These are phyloP conservation scores for Cladosporium velox DNA, from an alignment of 2,329 filamentous ascomycete species.

Conservation along the genomic window DNA sequence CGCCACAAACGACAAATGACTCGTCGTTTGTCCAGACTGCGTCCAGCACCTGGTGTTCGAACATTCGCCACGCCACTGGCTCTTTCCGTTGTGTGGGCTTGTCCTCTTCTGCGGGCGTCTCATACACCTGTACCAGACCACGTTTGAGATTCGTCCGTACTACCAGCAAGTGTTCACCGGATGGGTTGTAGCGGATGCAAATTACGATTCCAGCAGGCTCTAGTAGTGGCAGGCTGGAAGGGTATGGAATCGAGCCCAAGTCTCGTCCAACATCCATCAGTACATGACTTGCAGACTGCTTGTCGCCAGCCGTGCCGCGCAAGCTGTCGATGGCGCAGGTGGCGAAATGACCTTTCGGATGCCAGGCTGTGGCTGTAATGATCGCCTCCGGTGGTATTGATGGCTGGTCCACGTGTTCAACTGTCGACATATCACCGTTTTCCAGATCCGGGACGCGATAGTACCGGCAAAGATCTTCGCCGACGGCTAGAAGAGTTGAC, in stretches of 20 bases:
- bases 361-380: constrained; percentile 40
- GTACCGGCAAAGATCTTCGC: constrained; percentile 38
- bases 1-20: constrained; percentile 48
- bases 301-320: constrained; percentile 27
- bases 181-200: constrained; percentile 35
- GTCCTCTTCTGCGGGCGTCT: constrained; percentile 20
- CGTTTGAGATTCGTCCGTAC: constrained; percentile 34
- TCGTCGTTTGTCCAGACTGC: constrained; percentile 48
- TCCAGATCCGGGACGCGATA: constrained; percentile 34
- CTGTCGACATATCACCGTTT: constrained; percentile 27
- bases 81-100: constrained; percentile 30
- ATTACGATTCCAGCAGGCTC: constrained; percentile 34
- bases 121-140: constrained; percentile 37
- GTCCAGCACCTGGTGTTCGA: constrained; percentile 46
- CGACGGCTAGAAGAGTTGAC: constrained; percentile 36
- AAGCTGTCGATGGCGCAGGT: constrained; percentile 34
- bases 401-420: constrained; percentile 32
- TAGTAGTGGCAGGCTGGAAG: constrained; percentile 28
- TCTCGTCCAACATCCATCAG: constrained; percentile 32
- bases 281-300: constrained; percentile 25
- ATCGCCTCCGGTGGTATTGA: constrained; percentile 30
- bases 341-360: constrained; percentile 36
- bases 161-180: constrained; percentile 35
- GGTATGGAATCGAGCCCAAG: constrained; percentile 26
- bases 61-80: constrained; percentile 44